Base-by-base conservation (phyloP, 257 asterid genomes). In the Linderniella brevidens region DNA sequence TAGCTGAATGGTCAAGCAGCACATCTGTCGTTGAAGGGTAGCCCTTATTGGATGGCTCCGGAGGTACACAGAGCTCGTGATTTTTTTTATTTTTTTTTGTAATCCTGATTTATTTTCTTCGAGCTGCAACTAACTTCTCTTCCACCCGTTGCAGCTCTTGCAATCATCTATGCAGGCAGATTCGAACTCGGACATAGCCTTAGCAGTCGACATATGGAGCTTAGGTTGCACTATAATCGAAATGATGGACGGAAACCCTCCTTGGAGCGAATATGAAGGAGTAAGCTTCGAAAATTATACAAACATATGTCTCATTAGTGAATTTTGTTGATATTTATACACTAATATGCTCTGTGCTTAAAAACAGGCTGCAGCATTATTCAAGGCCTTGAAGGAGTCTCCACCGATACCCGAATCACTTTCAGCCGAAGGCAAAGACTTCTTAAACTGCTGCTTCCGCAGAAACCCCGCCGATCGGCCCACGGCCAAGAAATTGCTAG, bases 1-100 rank as follows among this genome's bases (percentile, higher is more conserved):
- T 71, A 81, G 93, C 80, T 81, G 55, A 68, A 56, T 19, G 85
- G 82, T 49, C 93, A 77, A 60, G 68, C 70, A 9, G 74, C 74
- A 47, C 43, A 66, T 59, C 85, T 83, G 58, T 83, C 94, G 16
- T 42, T 83, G 49, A 83, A 79, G 73, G 94, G 94, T 55, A 83
- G 94, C 70, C 94, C 94, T 11, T 72, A 79, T 52, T 83, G 94
- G 94, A 57, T 83, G 82, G 94, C 94, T 52, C 94, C 94, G 12
- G 94, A 83, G 92, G 94, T 82, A 65, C 36, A 16, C 14, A 18
- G 17, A n/a, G 11, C 14, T 43, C 17, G n/a, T 17, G 14, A 37
- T 37, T 3, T 12, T 8, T 13, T 9, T 8, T 8, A 5, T 9
- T 43, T 16, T 8, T 12, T n/a, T 4, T 41, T 41, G 6, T 13